Percentiles rank a stretch among this genome's conserved stretches.
Evolutionary conservation across 2,329 filamentous ascomycete species (phyloP).

Genomic region (Fusarium chuoi): DNA sequence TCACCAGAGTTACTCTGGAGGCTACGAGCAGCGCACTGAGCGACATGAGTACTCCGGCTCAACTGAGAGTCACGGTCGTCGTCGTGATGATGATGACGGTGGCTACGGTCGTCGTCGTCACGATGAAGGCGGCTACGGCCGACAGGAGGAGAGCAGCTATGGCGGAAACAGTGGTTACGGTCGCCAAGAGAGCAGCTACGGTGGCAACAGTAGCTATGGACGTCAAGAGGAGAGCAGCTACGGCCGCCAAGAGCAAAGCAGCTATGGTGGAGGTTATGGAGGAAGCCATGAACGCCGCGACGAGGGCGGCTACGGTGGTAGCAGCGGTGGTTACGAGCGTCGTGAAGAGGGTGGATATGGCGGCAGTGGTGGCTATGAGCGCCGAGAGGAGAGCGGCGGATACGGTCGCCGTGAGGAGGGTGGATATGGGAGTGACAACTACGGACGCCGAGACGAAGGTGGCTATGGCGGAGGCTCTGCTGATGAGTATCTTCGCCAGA

Average conservation of each 20-base stretch:
- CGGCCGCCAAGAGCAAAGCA: constrained; percentile 14
- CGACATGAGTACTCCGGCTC: constrained; percentile 58
- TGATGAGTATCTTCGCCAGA: constrained; percentile 38
- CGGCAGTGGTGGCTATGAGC: constrained; percentile 31
- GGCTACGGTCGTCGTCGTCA: constrained; percentile 8
- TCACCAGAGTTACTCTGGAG: constrained; percentile 60
- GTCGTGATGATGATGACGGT: constrained; percentile 6
- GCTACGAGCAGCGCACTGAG: constrained; percentile 66
- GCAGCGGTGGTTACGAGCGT: constrained; percentile 33
- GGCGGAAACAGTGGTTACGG: not conserved
- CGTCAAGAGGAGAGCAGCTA: constrained; percentile 11
- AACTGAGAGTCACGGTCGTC: constrained; percentile 44
- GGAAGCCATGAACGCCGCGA: constrained; percentile 33
- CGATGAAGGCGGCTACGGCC: constrained; percentile 4
- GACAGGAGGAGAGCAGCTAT: constrained; percentile 10
- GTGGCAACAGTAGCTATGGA: constrained; percentile 9
- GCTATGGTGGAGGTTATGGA: constrained; percentile 8
- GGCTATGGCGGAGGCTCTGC: constrained; percentile 41
- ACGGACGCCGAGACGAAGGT: constrained; percentile 45
- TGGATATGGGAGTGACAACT: constrained; percentile 37
- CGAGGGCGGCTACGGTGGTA: constrained; percentile 28
- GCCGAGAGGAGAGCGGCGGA: constrained; percentile 34
- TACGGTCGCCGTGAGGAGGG: constrained; percentile 32
- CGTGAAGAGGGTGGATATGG: constrained; percentile 28
- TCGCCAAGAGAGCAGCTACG: constrained; percentile 20